These are phyloP conservation scores for Fusarium equiseti DNA, from an alignment of 2,329 filamentous ascomycete species.

Conservation along the genomic window DNA sequence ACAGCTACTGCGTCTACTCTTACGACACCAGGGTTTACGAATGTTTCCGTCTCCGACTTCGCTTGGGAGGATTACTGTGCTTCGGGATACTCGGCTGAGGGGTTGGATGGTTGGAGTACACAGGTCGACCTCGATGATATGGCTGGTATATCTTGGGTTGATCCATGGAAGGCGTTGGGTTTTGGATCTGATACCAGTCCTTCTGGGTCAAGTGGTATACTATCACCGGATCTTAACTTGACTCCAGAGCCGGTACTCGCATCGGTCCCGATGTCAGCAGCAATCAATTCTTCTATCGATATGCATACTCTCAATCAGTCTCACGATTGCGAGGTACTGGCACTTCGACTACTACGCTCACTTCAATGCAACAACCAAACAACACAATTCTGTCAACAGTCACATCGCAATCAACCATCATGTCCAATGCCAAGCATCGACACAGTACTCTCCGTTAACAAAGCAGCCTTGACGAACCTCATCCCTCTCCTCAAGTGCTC, in stretches of 20 bases:
- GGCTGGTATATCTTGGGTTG: slow-evolving; percentile 15
- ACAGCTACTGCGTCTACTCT: neutral
- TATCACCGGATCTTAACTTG: slow-evolving; percentile 7
- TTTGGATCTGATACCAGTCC: slow-evolving; percentile 12
- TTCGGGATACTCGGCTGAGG: neutral
- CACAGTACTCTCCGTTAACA: slow-evolving; percentile 27
- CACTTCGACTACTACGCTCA: slow-evolving; percentile 10
- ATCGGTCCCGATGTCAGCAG: neutral
- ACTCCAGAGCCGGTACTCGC: neutral
- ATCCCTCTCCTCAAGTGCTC: slow-evolving; percentile 22
- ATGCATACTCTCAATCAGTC: neutral
- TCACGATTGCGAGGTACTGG: slow-evolving; percentile 27
- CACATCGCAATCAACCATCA: neutral
- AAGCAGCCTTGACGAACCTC: slow-evolving; percentile 13
- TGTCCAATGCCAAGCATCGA: slow-evolving; percentile 20
- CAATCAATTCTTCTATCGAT: neutral
- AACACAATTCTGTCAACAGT: neutral
- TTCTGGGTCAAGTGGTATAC: slow-evolving; percentile 6
- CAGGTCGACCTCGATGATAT: slow-evolving; percentile 22
- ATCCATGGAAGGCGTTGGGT: slow-evolving; percentile 9
- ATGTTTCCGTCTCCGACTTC: slow-evolving; percentile 3
- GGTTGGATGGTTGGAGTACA: slow-evolving; percentile 6
- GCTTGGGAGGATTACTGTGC: slow-evolving; percentile 10
- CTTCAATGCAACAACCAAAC: slow-evolving; percentile 22
- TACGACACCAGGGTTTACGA: neutral